Evolutionary conservation across 495 filamentous ascomycete species (phyloP).

Genomic region (Neurospora sublineolata): DNA sequence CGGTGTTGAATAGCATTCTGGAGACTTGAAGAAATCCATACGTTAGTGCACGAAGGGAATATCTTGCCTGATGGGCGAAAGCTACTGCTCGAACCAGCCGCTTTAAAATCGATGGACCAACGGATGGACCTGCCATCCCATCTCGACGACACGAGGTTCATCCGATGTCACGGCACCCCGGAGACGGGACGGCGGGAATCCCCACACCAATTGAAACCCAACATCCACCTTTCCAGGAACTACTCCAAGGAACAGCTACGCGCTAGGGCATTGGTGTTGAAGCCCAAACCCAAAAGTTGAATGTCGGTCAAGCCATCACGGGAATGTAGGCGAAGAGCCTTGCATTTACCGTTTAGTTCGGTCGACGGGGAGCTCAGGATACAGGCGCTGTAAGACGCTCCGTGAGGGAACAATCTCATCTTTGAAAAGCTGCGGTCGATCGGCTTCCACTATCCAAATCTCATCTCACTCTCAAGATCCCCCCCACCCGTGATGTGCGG

Average conservation of each 20-base stretch:
- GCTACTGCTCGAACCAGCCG: background rate
- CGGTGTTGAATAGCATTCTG: background rate
- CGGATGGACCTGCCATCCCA: background rate
- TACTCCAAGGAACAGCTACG: background rate
- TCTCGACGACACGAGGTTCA: background rate
- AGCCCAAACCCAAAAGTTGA: background rate
- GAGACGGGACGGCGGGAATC: background rate
- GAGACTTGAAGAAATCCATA: background rate
- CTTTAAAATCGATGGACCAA: too few species aligned
- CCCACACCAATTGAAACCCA: background rate
- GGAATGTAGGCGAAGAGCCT: background rate
- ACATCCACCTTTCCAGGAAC: background rate
- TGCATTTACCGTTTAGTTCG: background rate
- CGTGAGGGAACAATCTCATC: background rate
- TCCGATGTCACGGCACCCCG: background rate
- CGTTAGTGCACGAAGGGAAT: too few species aligned
- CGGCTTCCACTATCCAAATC: background rate
- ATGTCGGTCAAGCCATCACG: background rate
- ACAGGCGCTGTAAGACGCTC: background rate
- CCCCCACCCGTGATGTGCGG: background rate
- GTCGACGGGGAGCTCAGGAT: background rate
- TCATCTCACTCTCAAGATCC: background rate
- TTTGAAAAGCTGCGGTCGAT: background rate
- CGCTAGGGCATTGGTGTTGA: background rate
- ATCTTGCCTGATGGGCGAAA: too few species aligned